phyloP scores from a whole-genome alignment of 495 filamentous ascomycete genomes.

The Lentithecium fluviatile region DNA sequence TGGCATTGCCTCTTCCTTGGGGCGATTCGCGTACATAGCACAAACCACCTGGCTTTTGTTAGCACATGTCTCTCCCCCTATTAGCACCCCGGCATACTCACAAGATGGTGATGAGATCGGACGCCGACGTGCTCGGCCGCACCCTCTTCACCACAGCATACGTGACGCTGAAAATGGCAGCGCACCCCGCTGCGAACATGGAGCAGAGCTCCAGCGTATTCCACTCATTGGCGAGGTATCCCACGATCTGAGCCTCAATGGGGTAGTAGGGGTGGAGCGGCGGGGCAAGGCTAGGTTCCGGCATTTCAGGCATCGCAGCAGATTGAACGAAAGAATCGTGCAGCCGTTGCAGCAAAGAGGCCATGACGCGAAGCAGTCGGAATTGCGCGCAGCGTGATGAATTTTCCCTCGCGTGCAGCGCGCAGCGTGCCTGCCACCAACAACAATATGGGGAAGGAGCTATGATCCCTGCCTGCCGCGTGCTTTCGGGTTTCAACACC shows the following conservation, averaged over 20 bases:
- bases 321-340: too few relatives aligned
- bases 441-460: too few relatives aligned
- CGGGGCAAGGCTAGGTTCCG: too few relatives aligned
- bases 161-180: slow-evolving; percentile 50
- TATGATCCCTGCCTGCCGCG: too few relatives aligned
- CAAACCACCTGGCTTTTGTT: slow-evolving; percentile 48
- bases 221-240: slow-evolving; percentile 60
- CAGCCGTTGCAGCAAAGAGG: too few relatives aligned
- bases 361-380: too few relatives aligned
- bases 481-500: too few relatives aligned
- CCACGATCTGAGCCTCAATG: slow-evolving; percentile 56
- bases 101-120: slow-evolving; percentile 55
- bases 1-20: background rate
- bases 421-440: too few relatives aligned
- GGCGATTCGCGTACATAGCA: slow-evolving; percentile 50
- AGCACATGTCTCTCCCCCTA: too few relatives aligned
- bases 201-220: slow-evolving; percentile 50
- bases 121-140: slow-evolving; percentile 44
- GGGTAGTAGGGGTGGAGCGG: slow-evolving; percentile 70
- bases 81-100: slow-evolving; percentile 29
- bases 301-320: too few relatives aligned
- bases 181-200: slow-evolving; percentile 49
- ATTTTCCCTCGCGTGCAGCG: too few relatives aligned
- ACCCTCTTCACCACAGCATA: slow-evolving; percentile 46
- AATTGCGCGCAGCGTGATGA: too few relatives aligned